A percentile compares a stretch with the other conserved stretches of the same genome.
These are phyloP conservation scores for Crithidia bombi DNA, from an alignment of 208 protist genomes.

Conservation along the genomic window DNA sequence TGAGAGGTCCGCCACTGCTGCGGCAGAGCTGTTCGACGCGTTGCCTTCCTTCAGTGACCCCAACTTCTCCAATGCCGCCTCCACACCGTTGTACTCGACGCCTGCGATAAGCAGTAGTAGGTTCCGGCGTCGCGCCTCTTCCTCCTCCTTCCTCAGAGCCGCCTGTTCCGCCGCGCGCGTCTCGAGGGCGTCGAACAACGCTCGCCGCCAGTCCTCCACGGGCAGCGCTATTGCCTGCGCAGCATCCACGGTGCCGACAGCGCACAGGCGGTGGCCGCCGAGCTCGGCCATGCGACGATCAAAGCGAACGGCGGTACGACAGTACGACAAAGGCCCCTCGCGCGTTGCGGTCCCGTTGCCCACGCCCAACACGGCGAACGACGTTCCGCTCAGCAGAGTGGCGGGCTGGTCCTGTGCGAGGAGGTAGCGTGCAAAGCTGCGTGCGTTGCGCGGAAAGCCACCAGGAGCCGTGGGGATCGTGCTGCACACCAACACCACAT, in stretches of 20 bases:
- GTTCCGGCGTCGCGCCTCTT: constrained; percentile 7
- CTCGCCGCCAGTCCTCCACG: constrained; percentile 44
- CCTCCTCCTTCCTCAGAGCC: not conserved
- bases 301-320: constrained; percentile 35
- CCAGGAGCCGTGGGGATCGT: constrained; percentile 52
- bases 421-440: constrained; percentile 56
- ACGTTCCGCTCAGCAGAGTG: constrained; percentile 40
- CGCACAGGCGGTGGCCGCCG: constrained; percentile 40
- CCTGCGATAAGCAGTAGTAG: not conserved
- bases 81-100: not conserved
- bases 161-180: not conserved
- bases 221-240: constrained; percentile 25
- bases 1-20: constrained; percentile 1
- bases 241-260: constrained; percentile 20
- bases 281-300: constrained; percentile 43
- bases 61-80: not conserved
- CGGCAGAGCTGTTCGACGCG: constrained; percentile 12
- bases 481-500: constrained; percentile 57
- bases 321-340: constrained; percentile 43
- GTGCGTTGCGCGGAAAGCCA: constrained; percentile 57
- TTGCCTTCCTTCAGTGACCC: not conserved
- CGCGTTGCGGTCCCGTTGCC: constrained; percentile 38
- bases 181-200: constrained; percentile 37
- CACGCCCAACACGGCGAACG: constrained; percentile 62
- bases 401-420: constrained; percentile 27